Conservation (phyloP, 106 monocot species). For the Posidonia australis region DNA sequence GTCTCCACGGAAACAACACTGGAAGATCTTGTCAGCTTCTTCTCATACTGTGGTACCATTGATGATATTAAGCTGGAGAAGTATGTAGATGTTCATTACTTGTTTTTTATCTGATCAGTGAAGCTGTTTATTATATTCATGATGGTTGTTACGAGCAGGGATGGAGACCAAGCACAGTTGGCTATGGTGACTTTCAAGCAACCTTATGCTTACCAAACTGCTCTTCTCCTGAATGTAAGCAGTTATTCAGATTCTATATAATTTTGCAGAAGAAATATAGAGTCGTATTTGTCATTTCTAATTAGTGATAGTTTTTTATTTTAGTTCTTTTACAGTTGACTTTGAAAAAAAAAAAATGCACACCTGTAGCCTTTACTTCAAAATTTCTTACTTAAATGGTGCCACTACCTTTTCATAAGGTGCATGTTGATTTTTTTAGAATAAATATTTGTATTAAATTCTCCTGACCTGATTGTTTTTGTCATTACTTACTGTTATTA, state of each 20-base stretch:
- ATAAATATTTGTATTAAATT: too few relatives aligned
- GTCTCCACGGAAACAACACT: too few relatives aligned
- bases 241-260: background rate
- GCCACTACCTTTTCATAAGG: too few relatives aligned
- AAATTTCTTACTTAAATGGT: too few relatives aligned
- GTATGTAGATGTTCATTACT: background rate
- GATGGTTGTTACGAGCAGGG: constrained; percentile 6
- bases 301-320: too few relatives aligned
- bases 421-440: too few relatives aligned
- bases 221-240: background rate
- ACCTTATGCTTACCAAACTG: constrained; percentile 48
- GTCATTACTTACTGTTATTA: too few relatives aligned
- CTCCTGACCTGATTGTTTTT: too few relatives aligned
- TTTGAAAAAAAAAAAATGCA: too few relatives aligned
- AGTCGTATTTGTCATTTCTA: background rate
- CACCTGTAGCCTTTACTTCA: too few relatives aligned
- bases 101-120: background rate
- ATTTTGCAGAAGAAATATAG: background rate
- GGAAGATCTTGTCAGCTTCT: constrained; percentile 37
- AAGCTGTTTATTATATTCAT: background rate
- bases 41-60: constrained; percentile 55
- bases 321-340: too few relatives aligned
- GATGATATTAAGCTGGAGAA: constrained; percentile 7
- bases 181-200: constrained; percentile 44
- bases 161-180: constrained; percentile 16